Base-by-base conservation (phyloP, 225 moss, liverwort and hornwort species). In the Neckera pumila region DNA sequence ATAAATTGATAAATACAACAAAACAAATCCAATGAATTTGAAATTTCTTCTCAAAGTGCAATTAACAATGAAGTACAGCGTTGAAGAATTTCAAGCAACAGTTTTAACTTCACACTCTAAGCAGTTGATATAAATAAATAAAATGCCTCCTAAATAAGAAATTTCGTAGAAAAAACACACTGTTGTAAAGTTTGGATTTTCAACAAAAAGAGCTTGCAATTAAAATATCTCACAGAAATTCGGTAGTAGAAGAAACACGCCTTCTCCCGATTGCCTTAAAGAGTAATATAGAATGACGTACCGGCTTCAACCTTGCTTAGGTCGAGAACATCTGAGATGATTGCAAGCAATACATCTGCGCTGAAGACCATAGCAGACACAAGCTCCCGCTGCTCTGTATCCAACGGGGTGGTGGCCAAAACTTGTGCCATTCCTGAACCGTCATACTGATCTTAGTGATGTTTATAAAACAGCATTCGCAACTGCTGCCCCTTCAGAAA, bases 281-380 rank as follows among this genome's bases (percentile, higher is more conserved):
- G 20, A 33, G 17, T 21, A 45, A 31, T 9, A 59, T 54, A 60
- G 30, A 86, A 86, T 63, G 76, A 89, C 87, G 11, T 90, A 94
- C 94, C 94, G 40, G 92, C 88, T 89, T 94, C 94, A 67, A 94
- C 94, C 80, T 91, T 94, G 82, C 94, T 94, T 27, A 94, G 89
- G 66, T 94, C 94, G 54, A 94, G 92, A 73, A 94, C 89, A 85
- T 94, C 94, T n/a, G 94, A 94, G 80, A 94, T 94, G 34, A 94
- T 94, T 69, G 94, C 94, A 61, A 94, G 92, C 84, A 94, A 88
- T 34, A 94, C 94, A 86, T 94, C 94, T 57, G 92, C 94, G 78
- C 94, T 94, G 69, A 92, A 94, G 51, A 94, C 94, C 94, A 94
- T 94, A 22, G 94, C 94, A 91, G 92, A 90, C 80, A 94, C 94